These are phyloP conservation scores for Microcera coccophila DNA, from an alignment of 2,329 filamentous ascomycete genomes.

Conservation along the genomic window DNA sequence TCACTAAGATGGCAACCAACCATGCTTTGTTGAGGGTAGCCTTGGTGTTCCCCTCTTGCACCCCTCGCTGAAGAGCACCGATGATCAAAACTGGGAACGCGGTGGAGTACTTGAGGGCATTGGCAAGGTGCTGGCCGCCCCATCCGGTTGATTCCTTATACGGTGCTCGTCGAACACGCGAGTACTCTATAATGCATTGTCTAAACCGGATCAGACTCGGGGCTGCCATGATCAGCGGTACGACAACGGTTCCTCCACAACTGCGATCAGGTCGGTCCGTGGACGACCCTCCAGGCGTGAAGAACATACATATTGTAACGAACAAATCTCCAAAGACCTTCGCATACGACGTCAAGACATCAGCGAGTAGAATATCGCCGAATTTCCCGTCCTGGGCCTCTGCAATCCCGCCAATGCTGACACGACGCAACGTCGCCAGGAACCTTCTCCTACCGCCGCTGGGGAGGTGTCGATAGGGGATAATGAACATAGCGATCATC, in stretches of 20 bases:
- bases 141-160: slow-evolving; percentile 58
- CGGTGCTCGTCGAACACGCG: slow-evolving; percentile 61
- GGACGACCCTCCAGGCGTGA: slow-evolving; percentile 65
- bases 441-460: slow-evolving; percentile 71
- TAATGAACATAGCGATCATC: slow-evolving; percentile 65
- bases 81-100: slow-evolving; percentile 89
- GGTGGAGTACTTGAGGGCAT: slow-evolving; percentile 90
- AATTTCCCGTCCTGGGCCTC: slow-evolving; percentile 88
- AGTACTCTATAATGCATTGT: slow-evolving; percentile 87
- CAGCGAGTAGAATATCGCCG: slow-evolving; percentile 86
- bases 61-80: slow-evolving; percentile 67
- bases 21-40: slow-evolving; percentile 54
- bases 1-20: slow-evolving; percentile 70
- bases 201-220: slow-evolving; percentile 83
- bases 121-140: slow-evolving; percentile 85
- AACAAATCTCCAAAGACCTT: slow-evolving; percentile 89
- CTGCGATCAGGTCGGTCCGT: slow-evolving; percentile 76
- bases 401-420: slow-evolving; percentile 81
- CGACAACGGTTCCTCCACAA: slow-evolving; percentile 74
- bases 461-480: slow-evolving; percentile 66
- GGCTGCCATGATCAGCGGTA: slow-evolving; percentile 78
- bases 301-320: slow-evolving; percentile 87
- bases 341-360: slow-evolving; percentile 91
- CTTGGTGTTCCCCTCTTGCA: slow-evolving; percentile 40
- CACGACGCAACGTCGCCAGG: slow-evolving; percentile 68